Base-by-base conservation (phyloP, 768 basidiomycete species). In the Suillus subalutaceus region DNA sequence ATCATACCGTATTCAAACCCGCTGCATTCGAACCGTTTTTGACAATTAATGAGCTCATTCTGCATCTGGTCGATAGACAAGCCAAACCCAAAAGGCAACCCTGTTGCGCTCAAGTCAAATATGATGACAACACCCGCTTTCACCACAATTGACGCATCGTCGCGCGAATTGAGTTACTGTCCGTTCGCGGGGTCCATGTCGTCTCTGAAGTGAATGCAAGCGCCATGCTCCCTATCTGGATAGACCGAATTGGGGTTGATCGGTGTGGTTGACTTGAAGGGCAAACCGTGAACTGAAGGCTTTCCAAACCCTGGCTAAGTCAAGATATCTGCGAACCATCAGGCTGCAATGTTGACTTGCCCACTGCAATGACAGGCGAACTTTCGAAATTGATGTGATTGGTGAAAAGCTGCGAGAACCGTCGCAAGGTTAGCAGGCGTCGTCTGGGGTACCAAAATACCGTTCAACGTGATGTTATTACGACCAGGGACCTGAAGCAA, bases 81-180 rank as follows among this genome's bases (percentile, higher is more conserved):
- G 35, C 77, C 77, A 74, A 92, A 92, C 12, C 91, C 91, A 67
- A 92, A 92, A 40, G 91, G 91, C 44, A 92, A 77, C 68, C 83
- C 89, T 90, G 66, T 53, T 63, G 59, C n/a, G 60, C 57, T 63
- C 3, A 52, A 40, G 65, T 65, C 57, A 23, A 41, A 38, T n/a
- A n/a, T 37, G 58, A 62, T 16, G n/a, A n/a, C n/a, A n/a, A n/a
- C n/a, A n/a, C n/a, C n/a, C n/a, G n/a, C n/a, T n/a, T n/a, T n/a
- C n/a, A n/a, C n/a, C n/a, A n/a, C n/a, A n/a, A n/a, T n/a, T n/a
- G n/a, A 89, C 88, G 73, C 67, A 92, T 80, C 30, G 74, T 75
- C 12, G 90, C 90, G 32, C 83, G 79, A 20, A 92, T 84, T n/a
- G 84, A 81, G 66, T 84, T 81, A 70, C 88, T 89, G 65, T 83